Percentiles rank a stretch among this genome's conserved stretches.
phyloP scores from a whole-genome alignment of 1,284 basidiomycete species.

The Ustilago sp. region DNA sequence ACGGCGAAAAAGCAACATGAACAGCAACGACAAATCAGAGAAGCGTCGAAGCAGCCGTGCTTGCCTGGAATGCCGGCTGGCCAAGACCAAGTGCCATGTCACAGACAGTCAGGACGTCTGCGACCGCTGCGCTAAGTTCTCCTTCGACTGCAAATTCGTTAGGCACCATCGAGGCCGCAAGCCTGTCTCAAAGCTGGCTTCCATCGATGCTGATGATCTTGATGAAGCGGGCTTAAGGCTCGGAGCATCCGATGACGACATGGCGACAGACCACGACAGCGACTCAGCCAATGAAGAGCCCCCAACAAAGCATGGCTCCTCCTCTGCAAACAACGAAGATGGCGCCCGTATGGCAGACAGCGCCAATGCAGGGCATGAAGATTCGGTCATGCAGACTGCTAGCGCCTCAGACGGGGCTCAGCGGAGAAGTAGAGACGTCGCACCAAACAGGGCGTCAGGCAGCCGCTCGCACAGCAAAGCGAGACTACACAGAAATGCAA shows the following conservation, averaged over 20 bases:
- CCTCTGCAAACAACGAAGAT: constrained; percentile 6
- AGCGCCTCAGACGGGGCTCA: constrained; percentile 6
- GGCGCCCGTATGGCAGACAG: not conserved
- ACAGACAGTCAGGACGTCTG: constrained; percentile 35
- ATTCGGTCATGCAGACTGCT: not conserved
- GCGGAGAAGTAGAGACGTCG: constrained; percentile 22
- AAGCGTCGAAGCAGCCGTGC: constrained; percentile 46
- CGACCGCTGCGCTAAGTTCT: constrained; percentile 48
- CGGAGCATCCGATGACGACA: constrained; percentile 28
- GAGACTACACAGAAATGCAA: constrained; percentile 21
- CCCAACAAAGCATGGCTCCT: not conserved
- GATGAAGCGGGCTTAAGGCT: constrained; percentile 11
- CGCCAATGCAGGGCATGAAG: constrained; percentile 1
- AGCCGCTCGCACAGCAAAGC: constrained; percentile 37
- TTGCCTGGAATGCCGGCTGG: constrained; percentile 46
- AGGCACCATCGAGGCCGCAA: constrained; percentile 44
- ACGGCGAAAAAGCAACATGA: constrained; percentile 32
- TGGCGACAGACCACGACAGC: constrained; percentile 29
- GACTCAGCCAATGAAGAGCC: constrained; percentile 26
- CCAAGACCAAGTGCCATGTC: constrained; percentile 50
- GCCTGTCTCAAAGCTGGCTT: constrained; percentile 47
- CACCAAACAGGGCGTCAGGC: not conserved
- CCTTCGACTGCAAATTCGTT: constrained; percentile 47
- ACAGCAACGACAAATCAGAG: constrained; percentile 37
- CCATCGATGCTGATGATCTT: constrained; percentile 32